A percentile compares a stretch with the other conserved stretches of the same genome.
phyloP scores from a whole-genome alignment of 2,329 filamentous ascomycete genomes.

The Xylaria sp. region DNA sequence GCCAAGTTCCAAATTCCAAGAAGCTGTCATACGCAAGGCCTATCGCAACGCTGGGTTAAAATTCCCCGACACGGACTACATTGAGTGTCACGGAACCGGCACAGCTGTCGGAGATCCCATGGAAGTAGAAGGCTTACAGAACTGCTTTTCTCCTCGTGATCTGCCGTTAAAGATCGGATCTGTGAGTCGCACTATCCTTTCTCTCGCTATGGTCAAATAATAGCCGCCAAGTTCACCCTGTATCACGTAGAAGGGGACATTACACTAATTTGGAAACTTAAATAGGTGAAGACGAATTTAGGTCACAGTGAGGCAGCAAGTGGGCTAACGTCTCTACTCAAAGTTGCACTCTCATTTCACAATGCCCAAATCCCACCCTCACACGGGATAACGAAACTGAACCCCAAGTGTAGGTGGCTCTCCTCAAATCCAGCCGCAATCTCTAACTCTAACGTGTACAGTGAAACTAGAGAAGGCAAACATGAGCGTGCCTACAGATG shows the following conservation, averaged over 20 bases:
- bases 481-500: too few species aligned
- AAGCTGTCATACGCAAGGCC: neutral
- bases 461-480: too few species aligned
- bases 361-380: constrained; percentile 24
- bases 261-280: too few species aligned
- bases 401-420: too few species aligned
- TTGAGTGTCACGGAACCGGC: constrained; percentile 15
- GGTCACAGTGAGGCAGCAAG: constrained; percentile 32
- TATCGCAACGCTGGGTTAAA: neutral
- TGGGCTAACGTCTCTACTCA: constrained; percentile 31
- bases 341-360: constrained; percentile 23
- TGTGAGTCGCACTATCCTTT: too few species aligned
- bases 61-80: neutral
- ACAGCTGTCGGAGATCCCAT: constrained; percentile 1
- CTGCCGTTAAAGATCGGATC: neutral
- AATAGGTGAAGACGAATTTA: constrained; percentile 30
- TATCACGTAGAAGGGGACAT: too few species aligned
- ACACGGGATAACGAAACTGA: too few species aligned
- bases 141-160: neutral
- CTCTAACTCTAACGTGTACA: too few species aligned
- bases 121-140: constrained; percentile 1
- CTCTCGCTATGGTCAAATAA: too few species aligned
- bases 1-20: constrained; percentile 41
- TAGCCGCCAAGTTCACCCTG: too few species aligned
- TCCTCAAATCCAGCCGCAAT: too few species aligned